A percentile compares a stretch with the other conserved stretches of the same genome.
phyloP scores from a whole-genome alignment of 768 basidiomycete species.

The Candolleomyces eurysporus region DNA sequence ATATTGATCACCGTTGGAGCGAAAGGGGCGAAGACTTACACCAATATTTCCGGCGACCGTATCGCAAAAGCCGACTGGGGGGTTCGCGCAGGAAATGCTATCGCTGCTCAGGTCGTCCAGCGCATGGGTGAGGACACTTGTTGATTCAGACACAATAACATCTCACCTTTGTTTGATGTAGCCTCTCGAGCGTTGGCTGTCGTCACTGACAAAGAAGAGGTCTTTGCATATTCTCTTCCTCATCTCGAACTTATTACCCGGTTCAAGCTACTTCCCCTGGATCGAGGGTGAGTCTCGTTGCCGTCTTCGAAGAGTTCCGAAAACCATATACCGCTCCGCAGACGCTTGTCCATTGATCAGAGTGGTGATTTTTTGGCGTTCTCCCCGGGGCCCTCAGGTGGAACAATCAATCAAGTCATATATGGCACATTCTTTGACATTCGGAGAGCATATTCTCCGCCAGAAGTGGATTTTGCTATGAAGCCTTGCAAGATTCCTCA shows the following conservation, averaged over 20 bases:
- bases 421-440: constrained; percentile 63
- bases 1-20: constrained; percentile 48
- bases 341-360: constrained; percentile 42
- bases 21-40: constrained; percentile 55
- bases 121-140: constrained; percentile 49
- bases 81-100: constrained; percentile 47
- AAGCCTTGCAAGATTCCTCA: constrained; percentile 46
- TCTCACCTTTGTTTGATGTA: constrained; percentile 16
- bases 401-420: constrained; percentile 33
- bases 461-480: constrained; percentile 50
- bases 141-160: background rate
- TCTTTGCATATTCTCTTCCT: constrained; percentile 61
- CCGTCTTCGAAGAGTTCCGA: background rate
- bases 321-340: constrained; percentile 7
- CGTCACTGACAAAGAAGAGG: constrained; percentile 49
- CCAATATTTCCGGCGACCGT: constrained; percentile 63
- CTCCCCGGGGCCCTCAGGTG: constrained; percentile 30
- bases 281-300: constrained; percentile 28
- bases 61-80: constrained; percentile 68
- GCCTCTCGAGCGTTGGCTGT: constrained; percentile 55
- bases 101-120: constrained; percentile 54
- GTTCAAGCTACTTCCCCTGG: constrained; percentile 31
- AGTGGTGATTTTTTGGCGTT: constrained; percentile 57
- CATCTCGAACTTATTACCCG: constrained; percentile 56
- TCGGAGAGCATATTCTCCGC: constrained; percentile 46